A percentile compares a stretch with the other conserved stretches of the same genome.
Evolutionary conservation across 192 early-diverging fungal genomes (phyloP).

Genomic region (Coemansia pectinata): DNA sequence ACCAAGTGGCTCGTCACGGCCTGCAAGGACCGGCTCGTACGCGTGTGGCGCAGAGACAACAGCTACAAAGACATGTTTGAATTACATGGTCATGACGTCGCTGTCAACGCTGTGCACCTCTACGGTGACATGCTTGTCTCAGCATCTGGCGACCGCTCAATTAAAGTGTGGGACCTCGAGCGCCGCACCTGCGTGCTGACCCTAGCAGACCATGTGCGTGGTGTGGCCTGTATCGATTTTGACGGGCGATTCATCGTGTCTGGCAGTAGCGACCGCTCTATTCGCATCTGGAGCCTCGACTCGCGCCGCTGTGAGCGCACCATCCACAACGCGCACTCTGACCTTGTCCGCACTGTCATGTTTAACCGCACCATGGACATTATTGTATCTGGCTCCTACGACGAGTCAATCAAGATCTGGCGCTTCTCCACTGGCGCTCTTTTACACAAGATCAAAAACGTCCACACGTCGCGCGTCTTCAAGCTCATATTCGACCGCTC

Average conservation of each 20-base stretch:
- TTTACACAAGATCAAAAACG: constrained; percentile 57
- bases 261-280: constrained; percentile 79
- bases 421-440: constrained; percentile 66
- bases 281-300: constrained; percentile 74
- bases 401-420: constrained; percentile 89
- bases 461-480: constrained; percentile 70
- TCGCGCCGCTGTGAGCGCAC: constrained; percentile 60
- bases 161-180: constrained; percentile 80
- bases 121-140: constrained; percentile 63
- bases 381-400: constrained; percentile 88
- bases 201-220: constrained; percentile 74
- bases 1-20: constrained; percentile 73
- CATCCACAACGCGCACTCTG: constrained; percentile 39
- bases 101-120: constrained; percentile 85
- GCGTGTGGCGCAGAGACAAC: constrained; percentile 71
- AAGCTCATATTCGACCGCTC: constrained; percentile 80
- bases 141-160: constrained; percentile 78
- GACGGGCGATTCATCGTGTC: constrained; percentile 82
- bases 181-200: constrained; percentile 67
- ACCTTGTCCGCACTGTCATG: constrained; percentile 46
- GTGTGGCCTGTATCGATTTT: constrained; percentile 88
- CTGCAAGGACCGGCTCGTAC: constrained; percentile 80
- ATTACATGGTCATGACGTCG: constrained; percentile 67
- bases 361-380: constrained; percentile 41
- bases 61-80: constrained; percentile 53